These are phyloP conservation scores for Penicillium occitanis DNA, from an alignment of 2,329 filamentous ascomycete species.

Conservation along the genomic window DNA sequence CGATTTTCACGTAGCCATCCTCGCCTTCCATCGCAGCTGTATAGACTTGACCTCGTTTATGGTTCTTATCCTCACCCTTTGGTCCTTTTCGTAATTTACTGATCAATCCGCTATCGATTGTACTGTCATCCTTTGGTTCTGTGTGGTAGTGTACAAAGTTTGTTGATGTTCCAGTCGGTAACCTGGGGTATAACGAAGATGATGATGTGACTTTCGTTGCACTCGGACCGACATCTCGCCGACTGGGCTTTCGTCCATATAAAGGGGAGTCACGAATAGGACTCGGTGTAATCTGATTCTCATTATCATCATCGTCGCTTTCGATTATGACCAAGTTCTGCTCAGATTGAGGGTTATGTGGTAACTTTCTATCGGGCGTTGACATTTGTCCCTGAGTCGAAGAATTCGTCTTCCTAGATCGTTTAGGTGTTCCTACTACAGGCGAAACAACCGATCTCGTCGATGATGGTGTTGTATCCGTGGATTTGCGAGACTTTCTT, in stretches of 20 bases:
- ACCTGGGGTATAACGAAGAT: neutral
- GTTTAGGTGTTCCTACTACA: neutral
- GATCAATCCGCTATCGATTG: neutral
- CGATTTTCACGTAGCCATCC: neutral
- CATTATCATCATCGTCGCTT: neutral
- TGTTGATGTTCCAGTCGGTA: neutral
- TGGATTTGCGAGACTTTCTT: neutral
- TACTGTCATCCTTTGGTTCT: neutral
- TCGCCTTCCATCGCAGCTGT: neutral
- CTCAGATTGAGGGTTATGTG: neutral
- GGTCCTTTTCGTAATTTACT: neutral
- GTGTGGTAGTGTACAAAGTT: neutral
- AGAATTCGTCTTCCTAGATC: neutral
- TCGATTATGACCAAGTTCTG: neutral
- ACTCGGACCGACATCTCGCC: neutral
- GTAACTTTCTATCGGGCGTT: neutral
- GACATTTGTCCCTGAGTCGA: neutral
- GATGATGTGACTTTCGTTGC: neutral
- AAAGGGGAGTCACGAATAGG: neutral
- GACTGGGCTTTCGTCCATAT: neutral
- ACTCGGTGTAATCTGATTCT: neutral
- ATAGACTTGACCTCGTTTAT: neutral
- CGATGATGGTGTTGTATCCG: neutral
- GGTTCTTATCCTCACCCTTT: neutral
- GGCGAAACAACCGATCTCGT: neutral